phyloP scores from a whole-genome alignment of 129 eudicot genomes.

The Artemisia argyi region DNA sequence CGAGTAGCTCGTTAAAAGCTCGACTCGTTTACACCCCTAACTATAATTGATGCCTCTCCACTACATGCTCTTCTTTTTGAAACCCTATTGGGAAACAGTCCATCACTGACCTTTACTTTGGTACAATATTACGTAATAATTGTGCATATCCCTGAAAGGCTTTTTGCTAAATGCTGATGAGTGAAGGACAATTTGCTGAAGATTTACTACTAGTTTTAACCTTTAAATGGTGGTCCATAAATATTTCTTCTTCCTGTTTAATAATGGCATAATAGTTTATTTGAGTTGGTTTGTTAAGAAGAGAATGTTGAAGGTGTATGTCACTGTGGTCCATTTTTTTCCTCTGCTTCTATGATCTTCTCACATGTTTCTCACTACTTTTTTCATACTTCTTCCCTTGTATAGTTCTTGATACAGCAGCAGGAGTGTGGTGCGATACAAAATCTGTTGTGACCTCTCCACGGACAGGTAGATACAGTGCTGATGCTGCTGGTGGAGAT shows the following conservation, averaged over 20 bases:
- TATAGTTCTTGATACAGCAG: conserved; percentile 98
- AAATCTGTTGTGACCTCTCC: conserved; percentile 96
- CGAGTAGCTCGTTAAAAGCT: no score
- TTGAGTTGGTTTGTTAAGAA: neutral
- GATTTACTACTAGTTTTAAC: neutral
- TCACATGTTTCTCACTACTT: conserved; percentile 20
- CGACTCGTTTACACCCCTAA: no score
- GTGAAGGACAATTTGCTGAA: neutral
- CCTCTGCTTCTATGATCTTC: conserved; percentile 5
- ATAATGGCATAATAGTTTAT: conserved; percentile 4
- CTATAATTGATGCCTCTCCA: neutral
- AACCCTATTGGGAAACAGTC: neutral
- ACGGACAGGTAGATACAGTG: conserved; percentile 95
- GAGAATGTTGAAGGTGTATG: conserved; percentile 14
- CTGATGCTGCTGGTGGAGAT: conserved; percentile 99
- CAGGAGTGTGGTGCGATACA: conserved; percentile 99
- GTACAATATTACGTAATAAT: no score
- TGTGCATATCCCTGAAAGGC: no score
- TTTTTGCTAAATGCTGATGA: conserved; percentile 1
- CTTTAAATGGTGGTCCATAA: neutral
- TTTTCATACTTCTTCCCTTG: conserved; percentile 25
- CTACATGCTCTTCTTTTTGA: neutral
- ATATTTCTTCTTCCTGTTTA: neutral
- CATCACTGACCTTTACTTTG: neutral
- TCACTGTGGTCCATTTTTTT: neutral